These are phyloP conservation scores for Suaeda aralocaspica DNA, from an alignment of 148 eudicot species.

Conservation along the genomic window DNA sequence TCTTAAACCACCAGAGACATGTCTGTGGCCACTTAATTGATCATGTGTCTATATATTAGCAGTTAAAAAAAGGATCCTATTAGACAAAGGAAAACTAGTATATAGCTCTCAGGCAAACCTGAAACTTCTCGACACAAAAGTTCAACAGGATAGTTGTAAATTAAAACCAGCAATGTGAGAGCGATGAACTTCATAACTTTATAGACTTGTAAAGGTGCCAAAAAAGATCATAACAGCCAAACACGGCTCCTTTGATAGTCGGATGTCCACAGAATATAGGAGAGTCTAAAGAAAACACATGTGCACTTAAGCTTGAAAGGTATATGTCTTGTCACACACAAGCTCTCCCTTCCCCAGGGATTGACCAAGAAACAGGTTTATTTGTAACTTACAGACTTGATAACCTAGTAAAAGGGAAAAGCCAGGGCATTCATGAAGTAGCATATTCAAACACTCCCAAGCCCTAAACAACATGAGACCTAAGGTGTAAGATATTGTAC, in stretches of 20 bases:
- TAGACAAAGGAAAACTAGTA: background rate
- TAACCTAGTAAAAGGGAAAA: background rate
- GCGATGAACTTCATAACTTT: background rate
- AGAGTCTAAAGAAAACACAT: no score
- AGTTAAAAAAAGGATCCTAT: background rate
- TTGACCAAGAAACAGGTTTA: background rate
- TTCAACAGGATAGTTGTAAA: background rate
- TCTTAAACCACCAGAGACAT: conserved; percentile 2
- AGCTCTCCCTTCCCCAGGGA: background rate
- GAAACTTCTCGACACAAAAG: background rate
- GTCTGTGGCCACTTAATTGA: background rate
- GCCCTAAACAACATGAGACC: background rate
- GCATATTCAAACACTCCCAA: background rate
- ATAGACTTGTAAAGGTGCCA: background rate
- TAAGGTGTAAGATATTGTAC: background rate
- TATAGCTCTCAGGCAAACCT: background rate
- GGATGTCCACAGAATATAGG: background rate
- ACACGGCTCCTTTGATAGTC: background rate
- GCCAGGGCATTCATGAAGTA: background rate
- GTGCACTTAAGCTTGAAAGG: no score
- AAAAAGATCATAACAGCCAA: background rate
- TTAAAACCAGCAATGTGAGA: background rate
- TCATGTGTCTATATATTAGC: background rate
- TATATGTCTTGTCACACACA: background rate
- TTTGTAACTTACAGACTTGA: background rate